phyloP scores from a whole-genome alignment of 1,284 basidiomycete genomes.

The Moesziomyces antarcticus region DNA sequence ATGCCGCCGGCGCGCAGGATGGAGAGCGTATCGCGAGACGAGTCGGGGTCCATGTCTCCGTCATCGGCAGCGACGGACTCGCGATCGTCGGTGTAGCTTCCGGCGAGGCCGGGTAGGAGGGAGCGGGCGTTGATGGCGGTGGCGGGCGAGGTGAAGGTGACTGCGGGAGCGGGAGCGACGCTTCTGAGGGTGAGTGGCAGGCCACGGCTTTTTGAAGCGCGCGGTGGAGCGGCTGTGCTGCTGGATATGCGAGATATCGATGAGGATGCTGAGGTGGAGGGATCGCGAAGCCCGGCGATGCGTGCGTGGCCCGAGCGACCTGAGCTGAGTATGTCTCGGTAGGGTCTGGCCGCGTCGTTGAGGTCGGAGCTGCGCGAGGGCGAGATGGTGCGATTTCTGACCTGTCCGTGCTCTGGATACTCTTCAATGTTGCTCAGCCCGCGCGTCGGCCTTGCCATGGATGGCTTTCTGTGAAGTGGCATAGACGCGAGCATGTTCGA shows the following conservation, averaged over 20 bases:
- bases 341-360: constrained; percentile 11
- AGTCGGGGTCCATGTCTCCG: constrained; percentile 37
- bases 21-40: constrained; percentile 36
- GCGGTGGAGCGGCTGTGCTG: not conserved
- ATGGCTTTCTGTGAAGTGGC: constrained; percentile 25
- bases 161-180: constrained; percentile 46
- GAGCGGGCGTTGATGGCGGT: constrained; percentile 43
- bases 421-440: constrained; percentile 49
- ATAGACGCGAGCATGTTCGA: constrained; percentile 25
- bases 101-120: constrained; percentile 18
- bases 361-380: constrained; percentile 11
- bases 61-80: constrained; percentile 41
- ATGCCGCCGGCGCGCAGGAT: constrained; percentile 25
- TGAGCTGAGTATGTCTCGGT: constrained; percentile 7
- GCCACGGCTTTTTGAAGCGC: constrained; percentile 3
- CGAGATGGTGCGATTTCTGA: constrained; percentile 11
- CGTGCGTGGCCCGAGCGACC: not conserved
- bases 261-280: constrained; percentile 21
- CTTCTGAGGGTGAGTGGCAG: constrained; percentile 38
- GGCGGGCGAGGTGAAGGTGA: constrained; percentile 52
- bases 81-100: constrained; percentile 46
- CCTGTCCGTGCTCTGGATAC: constrained; percentile 29
- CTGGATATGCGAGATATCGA: constrained; percentile 16
- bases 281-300: constrained; percentile 12
- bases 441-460: constrained; percentile 28